Conservation (phyloP, 371 early-diverging fungal species). For the Mortierella sp. region DNA sequence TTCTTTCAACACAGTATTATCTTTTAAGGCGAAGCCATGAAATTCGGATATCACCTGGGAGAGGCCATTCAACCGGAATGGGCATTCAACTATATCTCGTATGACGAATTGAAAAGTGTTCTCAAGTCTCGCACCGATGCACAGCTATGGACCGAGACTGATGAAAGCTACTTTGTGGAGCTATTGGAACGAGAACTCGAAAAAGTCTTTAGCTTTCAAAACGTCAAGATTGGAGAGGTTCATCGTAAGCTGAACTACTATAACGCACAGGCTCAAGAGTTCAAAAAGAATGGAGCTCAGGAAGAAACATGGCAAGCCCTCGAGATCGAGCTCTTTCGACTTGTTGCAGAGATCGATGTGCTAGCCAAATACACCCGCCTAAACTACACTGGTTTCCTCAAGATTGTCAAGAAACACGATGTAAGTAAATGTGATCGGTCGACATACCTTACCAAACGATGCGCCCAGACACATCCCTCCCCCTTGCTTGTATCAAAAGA, state of each 20-base stretch:
- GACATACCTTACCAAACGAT: no score
- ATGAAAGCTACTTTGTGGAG: conserved; percentile 91
- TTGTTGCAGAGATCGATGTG: conserved; percentile 94
- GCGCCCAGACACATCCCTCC: no score
- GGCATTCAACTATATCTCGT: conserved; percentile 88
- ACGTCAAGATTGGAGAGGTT: conserved; percentile 92
- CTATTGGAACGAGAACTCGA: conserved; percentile 91
- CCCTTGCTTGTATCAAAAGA: no score
- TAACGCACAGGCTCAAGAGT: conserved; percentile 68
- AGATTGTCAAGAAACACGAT: conserved; percentile 98
- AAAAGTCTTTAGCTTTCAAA: conserved; percentile 92
- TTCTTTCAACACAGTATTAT: neutral
- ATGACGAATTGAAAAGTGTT: conserved; percentile 84
- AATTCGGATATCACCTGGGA: conserved; percentile 88
- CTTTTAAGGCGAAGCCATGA: conserved; percentile 67
- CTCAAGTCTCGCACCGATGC: conserved; percentile 70
- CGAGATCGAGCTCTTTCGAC: conserved; percentile 84
- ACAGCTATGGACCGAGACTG: conserved; percentile 70
- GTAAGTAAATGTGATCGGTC: conserved; percentile 61
- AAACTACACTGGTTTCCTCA: conserved; percentile 97
- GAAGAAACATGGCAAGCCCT: conserved; percentile 76
- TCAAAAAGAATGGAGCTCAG: conserved; percentile 71
- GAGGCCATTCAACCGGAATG: conserved; percentile 85
- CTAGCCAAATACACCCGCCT: conserved; percentile 94
- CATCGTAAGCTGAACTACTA: conserved; percentile 84